These are phyloP conservation scores for Vanderwaltozyma yarrowii DNA, from an alignment of 805 yeast species.

Conservation along the genomic window DNA sequence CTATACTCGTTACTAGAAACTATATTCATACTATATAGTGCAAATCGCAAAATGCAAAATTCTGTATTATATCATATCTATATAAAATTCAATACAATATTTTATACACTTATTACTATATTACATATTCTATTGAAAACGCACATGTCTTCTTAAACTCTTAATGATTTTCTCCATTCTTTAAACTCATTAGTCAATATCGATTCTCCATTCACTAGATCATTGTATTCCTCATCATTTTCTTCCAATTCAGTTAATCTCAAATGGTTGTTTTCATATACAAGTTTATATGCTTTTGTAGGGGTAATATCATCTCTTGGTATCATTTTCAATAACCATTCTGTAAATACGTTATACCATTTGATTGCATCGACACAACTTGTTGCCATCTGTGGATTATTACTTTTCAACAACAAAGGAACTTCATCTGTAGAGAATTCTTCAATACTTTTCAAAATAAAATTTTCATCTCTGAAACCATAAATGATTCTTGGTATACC, in stretches of 20 bases:
- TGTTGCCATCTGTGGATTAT: slow-evolving; percentile 36
- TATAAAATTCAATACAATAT: too few relatives aligned
- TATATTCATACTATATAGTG: slow-evolving; percentile 37
- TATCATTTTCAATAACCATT: slow-evolving; percentile 56
- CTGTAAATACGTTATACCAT: slow-evolving; percentile 77
- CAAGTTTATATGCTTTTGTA: slow-evolving; percentile 47
- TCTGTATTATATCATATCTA: too few relatives aligned
- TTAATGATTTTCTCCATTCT: slow-evolving; percentile 38
- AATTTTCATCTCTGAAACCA: slow-evolving; percentile 75
- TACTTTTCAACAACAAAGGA: slow-evolving; percentile 53
- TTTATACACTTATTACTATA: too few relatives aligned
- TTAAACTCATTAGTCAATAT: slow-evolving; percentile 42
- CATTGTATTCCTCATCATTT: slow-evolving; percentile 28
- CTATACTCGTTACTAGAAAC: slow-evolving; percentile 41
- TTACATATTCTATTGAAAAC: background rate
- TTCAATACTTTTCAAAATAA: slow-evolving; percentile 59
- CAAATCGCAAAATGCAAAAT: slow-evolving; percentile 8
- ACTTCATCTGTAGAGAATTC: slow-evolving; percentile 67
- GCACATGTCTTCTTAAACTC: background rate
- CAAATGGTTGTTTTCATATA: slow-evolving; percentile 39
- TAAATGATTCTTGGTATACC: slow-evolving; percentile 76
- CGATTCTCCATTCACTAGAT: slow-evolving; percentile 29
- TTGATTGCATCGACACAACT: slow-evolving; percentile 71
- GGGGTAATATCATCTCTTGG: slow-evolving; percentile 45
- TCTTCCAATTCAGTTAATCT: slow-evolving; percentile 37